phyloP scores from a whole-genome alignment of 345 rosid species.

The rapeseed (Brassica napus) region Da-Ae NC_063438.1:26117001-26117500 shows the following conservation, averaged over 20 bases:
- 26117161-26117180: conserved; percentile 93
- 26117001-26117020: conserved; percentile 20
- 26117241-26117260: conserved; percentile 97
- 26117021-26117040: conserved; percentile 14
- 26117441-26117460: conserved; percentile 89
- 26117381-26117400: conserved; percentile 17
- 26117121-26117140: conserved; percentile 32
- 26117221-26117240: conserved; percentile 99
- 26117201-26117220: conserved; percentile 90
- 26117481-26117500: conserved; percentile 74
- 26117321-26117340: conserved; percentile 5
- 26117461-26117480: conserved; percentile 93
- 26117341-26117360: neutral
- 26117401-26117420: conserved; percentile 31
- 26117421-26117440: conserved; percentile 78
- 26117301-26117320: conserved; percentile 87
- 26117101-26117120: conserved; percentile 10
- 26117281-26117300: conserved; percentile 95
- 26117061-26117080: conserved; percentile 16
- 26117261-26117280: conserved; percentile 98
- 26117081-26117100: conserved; percentile 13
- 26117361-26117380: neutral
- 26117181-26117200: conserved; percentile 83
- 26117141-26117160: conserved; percentile 30
- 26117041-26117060: conserved; percentile 28